Evolutionary conservation across 768 basidiomycete species (phyloP).

Genomic region (Lepiota subincarnata): DNA sequence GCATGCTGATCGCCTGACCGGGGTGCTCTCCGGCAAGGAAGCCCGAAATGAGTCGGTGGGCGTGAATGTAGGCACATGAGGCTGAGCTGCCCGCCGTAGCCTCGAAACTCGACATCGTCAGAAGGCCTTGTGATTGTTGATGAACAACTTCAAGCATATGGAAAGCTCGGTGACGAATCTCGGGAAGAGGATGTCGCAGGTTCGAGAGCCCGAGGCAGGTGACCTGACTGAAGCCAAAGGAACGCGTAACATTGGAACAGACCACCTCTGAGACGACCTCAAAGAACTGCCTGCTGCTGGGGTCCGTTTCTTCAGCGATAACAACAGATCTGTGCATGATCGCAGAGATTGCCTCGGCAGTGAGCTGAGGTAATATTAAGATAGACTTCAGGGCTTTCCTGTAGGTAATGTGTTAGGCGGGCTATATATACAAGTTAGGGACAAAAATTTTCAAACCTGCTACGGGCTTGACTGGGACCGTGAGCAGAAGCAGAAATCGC

Average conservation of each 20-base stretch:
- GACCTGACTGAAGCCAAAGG: conserved; percentile 70
- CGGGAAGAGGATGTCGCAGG: conserved; percentile 64
- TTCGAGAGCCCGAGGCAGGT: conserved; percentile 80
- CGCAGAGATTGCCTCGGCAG: conserved; percentile 56
- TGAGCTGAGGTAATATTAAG: conserved; percentile 52
- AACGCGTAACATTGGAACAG: conserved; percentile 45
- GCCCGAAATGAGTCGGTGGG: conserved; percentile 73
- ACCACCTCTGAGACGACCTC: conserved; percentile 73
- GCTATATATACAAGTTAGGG: background rate
- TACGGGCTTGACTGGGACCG: conserved; percentile 44
- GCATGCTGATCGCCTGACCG: conserved; percentile 55
- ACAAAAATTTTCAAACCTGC: conserved; percentile 51
- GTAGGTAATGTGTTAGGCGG: conserved; percentile 10
- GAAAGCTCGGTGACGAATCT: conserved; percentile 73
- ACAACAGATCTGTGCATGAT: conserved; percentile 69
- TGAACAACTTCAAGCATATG: conserved; percentile 72
- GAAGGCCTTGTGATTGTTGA: conserved; percentile 59
- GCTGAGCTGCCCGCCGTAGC: conserved; percentile 68
- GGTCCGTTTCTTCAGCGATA: conserved; percentile 44
- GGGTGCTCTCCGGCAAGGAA: conserved; percentile 78
- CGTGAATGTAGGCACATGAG: conserved; percentile 73
- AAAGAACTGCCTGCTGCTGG: conserved; percentile 67
- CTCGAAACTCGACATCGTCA: conserved; percentile 70
- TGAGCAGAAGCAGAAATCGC: conserved; percentile 66
- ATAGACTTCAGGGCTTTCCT: conserved; percentile 79